These are phyloP conservation scores for Ascodesmis nigricans DNA, from an alignment of 495 filamentous ascomycete species.

Conservation along the genomic window DNA sequence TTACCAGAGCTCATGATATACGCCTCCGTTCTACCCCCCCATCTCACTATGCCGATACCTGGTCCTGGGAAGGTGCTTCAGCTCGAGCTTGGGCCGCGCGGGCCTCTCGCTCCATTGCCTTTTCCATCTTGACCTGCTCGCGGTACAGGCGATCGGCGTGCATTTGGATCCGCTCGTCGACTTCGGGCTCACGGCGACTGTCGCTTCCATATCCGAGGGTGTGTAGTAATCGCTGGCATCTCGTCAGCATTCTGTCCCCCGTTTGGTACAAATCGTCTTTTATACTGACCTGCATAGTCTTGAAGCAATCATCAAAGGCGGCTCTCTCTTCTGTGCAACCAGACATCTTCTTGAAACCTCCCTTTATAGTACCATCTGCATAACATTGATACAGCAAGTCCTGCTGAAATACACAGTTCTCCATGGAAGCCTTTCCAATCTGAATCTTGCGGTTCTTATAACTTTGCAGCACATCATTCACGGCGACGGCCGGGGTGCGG, in stretches of 20 bases:
- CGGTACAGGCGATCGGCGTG: constrained; percentile 24
- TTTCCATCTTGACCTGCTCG: constrained; percentile 17
- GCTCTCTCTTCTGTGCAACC: constrained; percentile 53
- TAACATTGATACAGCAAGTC: constrained; percentile 55
- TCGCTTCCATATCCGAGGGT: constrained; percentile 69
- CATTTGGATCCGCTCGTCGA: constrained; percentile 85
- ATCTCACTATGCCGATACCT: too few relatives aligned
- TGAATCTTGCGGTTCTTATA: constrained; percentile 60
- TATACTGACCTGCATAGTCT: constrained; percentile 47
- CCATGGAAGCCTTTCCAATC: constrained; percentile 63
- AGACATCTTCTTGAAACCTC: constrained; percentile 37
- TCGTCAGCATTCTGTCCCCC: constrained; percentile 3
- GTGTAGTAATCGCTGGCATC: constrained; percentile 54
- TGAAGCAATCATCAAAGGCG: constrained; percentile 58
- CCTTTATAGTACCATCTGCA: too few relatives aligned
- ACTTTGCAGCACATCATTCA: constrained; percentile 52
- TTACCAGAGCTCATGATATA: too few relatives aligned
- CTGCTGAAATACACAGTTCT: constrained; percentile 84
- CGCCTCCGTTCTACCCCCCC: too few relatives aligned
- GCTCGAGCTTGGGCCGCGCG: too few relatives aligned
- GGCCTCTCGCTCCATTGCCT: constrained; percentile 10
- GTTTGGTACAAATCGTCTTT: not conserved
- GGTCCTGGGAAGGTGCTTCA: too few relatives aligned
- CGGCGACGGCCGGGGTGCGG: constrained; percentile 50
- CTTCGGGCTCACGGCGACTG: constrained; percentile 36